Base-by-base conservation (phyloP, 2,329 filamentous ascomycete genomes). In the Penicillium sp. region DNA sequence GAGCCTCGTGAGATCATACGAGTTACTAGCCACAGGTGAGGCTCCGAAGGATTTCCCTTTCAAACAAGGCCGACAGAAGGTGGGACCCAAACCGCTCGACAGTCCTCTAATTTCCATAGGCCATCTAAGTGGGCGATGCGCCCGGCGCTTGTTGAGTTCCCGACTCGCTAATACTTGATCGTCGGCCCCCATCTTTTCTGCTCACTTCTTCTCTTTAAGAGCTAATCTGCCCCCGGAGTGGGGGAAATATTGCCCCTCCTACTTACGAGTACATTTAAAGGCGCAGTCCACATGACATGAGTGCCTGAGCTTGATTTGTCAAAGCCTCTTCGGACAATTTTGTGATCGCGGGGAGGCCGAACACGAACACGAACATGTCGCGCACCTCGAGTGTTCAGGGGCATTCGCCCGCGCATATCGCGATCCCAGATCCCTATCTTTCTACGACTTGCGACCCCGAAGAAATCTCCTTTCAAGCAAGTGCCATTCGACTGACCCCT, bases 391-490 rank as follows among this genome's bases (percentile, higher is more conserved):
- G 62, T 38, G 44, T 38, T 40, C 56, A 60, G 43, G 47, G 47
- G 52, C 52, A 50, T 21, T 69, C 65, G 14, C 56, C 63, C 34
- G 64, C 62, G 51, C 69, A 40, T 67, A 63, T 43, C 63, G 67
- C 50, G n/a, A 36, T 36, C 7, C 67, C 67, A 47, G 74, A 77
- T 48, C 70, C 72, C 21, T 77, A 75, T 59, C 69, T 77, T 7
- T 71, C 72, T 13, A 66, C 71, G 9, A 66, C 71, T 7, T 69
- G 70, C 9, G 71, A 72, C 53, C 71, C 65, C 3, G 75, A 78
- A 34, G 73, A 77, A 59, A 61, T 65, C 13, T 66, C 68, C 29
- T 71, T 76, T 44, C 63, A 65, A 40, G 66, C 68, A n/a, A 59
- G 66, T 27, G 67, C 65, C 11, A 65, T 75, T 56, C 65, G 68